phyloP scores from a whole-genome alignment of 1,284 basidiomycete genomes.

The Ustilago cynodontis region DNA sequence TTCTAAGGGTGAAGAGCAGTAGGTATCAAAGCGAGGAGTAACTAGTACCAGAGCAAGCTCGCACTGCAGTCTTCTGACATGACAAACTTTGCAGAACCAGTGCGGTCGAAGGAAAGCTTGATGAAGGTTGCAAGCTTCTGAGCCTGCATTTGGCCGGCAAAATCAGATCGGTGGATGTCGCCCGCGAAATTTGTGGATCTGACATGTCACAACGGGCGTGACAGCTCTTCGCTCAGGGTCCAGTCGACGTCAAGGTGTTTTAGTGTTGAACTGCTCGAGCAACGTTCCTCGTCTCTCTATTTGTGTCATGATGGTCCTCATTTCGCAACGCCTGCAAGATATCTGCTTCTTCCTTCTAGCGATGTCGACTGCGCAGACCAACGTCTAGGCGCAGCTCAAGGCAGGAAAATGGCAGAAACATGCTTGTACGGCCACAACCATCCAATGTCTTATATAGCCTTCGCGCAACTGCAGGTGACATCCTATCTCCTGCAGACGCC shows the following conservation, averaged over 20 bases:
- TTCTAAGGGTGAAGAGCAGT: no score
- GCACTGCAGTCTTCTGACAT: no score
- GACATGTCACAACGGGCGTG: slow-evolving; percentile 8
- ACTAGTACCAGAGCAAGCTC: no score
- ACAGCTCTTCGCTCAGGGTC: slow-evolving; percentile 1
- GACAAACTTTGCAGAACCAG: no score
- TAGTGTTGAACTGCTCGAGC: slow-evolving; percentile 7
- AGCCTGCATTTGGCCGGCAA: slow-evolving; percentile 1
- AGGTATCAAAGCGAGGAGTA: no score
- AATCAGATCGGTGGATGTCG: not conserved
- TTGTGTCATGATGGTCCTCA: not conserved
- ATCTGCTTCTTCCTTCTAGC: not conserved
- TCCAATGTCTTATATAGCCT: slow-evolving; percentile 16
- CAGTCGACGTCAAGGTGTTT: not conserved
- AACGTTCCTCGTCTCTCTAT: not conserved
- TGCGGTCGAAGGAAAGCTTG: no score
- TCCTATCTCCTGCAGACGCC: not conserved
- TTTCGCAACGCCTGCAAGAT: not conserved
- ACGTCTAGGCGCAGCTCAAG: not conserved
- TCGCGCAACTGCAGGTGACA: not conserved
- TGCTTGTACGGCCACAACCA: not conserved
- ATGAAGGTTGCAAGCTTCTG: not conserved
- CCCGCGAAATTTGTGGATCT: not conserved
- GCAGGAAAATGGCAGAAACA: not conserved
- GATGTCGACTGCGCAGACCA: not conserved